Conservation (phyloP, 495 filamentous ascomycete species). For the Tetracladium marchalianum region DNA sequence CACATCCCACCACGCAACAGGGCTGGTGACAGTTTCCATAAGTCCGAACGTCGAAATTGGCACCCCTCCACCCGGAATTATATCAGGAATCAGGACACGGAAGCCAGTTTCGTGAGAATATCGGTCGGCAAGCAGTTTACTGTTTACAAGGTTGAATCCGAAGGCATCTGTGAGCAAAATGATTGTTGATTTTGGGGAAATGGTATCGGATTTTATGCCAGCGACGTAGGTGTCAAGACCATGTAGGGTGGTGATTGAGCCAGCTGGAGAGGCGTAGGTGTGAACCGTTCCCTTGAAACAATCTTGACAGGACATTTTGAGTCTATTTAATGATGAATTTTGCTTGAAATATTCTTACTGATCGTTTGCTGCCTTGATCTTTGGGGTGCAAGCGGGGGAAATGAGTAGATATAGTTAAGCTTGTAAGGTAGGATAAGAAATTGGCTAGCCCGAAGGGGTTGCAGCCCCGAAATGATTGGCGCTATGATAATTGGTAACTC, state of each 20-base stretch:
- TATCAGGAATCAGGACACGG: not conserved
- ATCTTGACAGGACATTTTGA: slow-evolving; percentile 11
- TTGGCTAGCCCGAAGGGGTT: too few species aligned
- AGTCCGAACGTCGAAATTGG: not conserved
- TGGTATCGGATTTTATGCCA: not conserved
- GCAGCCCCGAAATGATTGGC: too few species aligned
- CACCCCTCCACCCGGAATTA: slow-evolving; percentile 1
- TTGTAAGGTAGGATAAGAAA: too few species aligned
- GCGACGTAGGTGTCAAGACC: too few species aligned
- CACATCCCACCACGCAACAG: slow-evolving; percentile 1
- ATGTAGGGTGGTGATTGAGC: too few species aligned
- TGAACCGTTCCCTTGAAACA: not conserved
- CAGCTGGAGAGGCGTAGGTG: not conserved
- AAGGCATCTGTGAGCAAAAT: slow-evolving; percentile 4
- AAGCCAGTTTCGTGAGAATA: not conserved
- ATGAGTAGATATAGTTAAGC: too few species aligned
- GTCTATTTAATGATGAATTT: slow-evolving; percentile 5
- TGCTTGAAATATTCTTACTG: too few species aligned
- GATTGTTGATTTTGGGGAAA: not conserved
- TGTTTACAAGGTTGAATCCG: slow-evolving; percentile 3
- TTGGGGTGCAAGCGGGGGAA: too few species aligned
- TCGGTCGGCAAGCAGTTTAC: not conserved
- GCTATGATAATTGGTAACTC: too few species aligned
- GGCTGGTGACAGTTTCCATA: not conserved
- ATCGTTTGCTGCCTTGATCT: too few species aligned